Evolutionary conservation across 202 grass and related monocot species (phyloP).

Genomic region (Schoenoplectus triqueter): DNA sequence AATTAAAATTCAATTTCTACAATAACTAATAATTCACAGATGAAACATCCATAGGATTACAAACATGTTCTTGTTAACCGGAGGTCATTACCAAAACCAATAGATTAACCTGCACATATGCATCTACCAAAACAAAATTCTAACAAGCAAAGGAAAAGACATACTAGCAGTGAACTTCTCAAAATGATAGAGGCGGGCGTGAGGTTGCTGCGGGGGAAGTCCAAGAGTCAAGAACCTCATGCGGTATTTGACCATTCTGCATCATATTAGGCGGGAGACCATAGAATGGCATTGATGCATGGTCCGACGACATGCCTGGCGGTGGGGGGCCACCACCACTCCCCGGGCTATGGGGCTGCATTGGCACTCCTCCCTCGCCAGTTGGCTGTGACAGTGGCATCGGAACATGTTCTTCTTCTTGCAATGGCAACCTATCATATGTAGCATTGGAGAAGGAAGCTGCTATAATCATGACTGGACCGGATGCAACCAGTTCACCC

Average conservation of each 20-base stretch:
- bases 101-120: constrained; percentile 29
- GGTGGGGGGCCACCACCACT: constrained; percentile 34
- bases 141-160: constrained; percentile 29
- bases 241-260: constrained; percentile 58
- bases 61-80: constrained; percentile 32
- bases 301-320: constrained; percentile 34
- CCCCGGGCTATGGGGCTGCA: constrained; percentile 37
- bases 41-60: constrained; percentile 29
- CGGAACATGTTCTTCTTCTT: constrained; percentile 47
- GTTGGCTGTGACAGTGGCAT: background rate
- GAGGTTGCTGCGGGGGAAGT: constrained; percentile 50
- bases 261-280: constrained; percentile 67
- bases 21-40: constrained; percentile 42
- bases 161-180: constrained; percentile 35
- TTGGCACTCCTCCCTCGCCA: constrained; percentile 33
- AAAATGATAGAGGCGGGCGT: constrained; percentile 35
- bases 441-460: constrained; percentile 73
- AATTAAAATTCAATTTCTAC: constrained; percentile 39
- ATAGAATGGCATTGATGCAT: constrained; percentile 58
- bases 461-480: constrained; percentile 68
- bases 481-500: constrained; percentile 59
- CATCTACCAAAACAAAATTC: constrained; percentile 31
- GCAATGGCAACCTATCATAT: constrained; percentile 65
- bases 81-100: constrained; percentile 30
- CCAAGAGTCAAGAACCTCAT: constrained; percentile 60